Evolutionary conservation across 371 early-diverging fungal species (phyloP).

Genomic region (Thermomucor indicae-seudaticae): DNA sequence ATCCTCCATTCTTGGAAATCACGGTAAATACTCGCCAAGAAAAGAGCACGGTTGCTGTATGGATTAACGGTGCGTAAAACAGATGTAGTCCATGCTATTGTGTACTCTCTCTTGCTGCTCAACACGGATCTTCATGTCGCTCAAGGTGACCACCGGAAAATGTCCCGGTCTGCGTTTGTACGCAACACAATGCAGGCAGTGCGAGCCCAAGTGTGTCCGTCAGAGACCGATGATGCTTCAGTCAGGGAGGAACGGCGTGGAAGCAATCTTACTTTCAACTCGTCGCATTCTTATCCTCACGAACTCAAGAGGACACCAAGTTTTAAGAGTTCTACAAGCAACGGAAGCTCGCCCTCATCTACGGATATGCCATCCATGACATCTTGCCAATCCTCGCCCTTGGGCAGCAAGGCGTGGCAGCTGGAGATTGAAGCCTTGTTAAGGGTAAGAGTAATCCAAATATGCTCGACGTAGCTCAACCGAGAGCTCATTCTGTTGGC

Average conservation of each 20-base stretch:
- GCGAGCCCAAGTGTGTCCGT: slow-evolving; percentile 30
- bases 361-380: slow-evolving; percentile 8
- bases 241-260: slow-evolving; percentile 5
- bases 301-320: slow-evolving; percentile 14
- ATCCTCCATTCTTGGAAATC: slow-evolving; percentile 45
- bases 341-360: slow-evolving; percentile 5
- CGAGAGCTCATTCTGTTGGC: background rate
- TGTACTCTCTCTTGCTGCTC: slow-evolving; percentile 82
- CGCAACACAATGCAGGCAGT: slow-evolving; percentile 56
- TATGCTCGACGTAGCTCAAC: background rate
- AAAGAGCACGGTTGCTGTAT: too few relatives aligned
- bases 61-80: too few relatives aligned
- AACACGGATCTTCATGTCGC: slow-evolving; percentile 93
- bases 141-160: slow-evolving; percentile 57
- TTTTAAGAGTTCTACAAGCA: slow-evolving; percentile 6
- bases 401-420: slow-evolving; percentile 28
- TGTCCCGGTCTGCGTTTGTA: slow-evolving; percentile 62
- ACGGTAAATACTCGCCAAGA: slow-evolving; percentile 19
- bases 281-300: slow-evolving; percentile 3
- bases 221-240: background rate
- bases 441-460: slow-evolving; percentile 17
- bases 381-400: background rate
- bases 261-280: slow-evolving; percentile 13
- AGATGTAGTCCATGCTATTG: slow-evolving; percentile 83
- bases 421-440: slow-evolving; percentile 27